Percentiles rank a stretch among this genome's conserved stretches.
phyloP scores from a whole-genome alignment of 31 red algal genomes.

The Endocladia muricata region DNA sequence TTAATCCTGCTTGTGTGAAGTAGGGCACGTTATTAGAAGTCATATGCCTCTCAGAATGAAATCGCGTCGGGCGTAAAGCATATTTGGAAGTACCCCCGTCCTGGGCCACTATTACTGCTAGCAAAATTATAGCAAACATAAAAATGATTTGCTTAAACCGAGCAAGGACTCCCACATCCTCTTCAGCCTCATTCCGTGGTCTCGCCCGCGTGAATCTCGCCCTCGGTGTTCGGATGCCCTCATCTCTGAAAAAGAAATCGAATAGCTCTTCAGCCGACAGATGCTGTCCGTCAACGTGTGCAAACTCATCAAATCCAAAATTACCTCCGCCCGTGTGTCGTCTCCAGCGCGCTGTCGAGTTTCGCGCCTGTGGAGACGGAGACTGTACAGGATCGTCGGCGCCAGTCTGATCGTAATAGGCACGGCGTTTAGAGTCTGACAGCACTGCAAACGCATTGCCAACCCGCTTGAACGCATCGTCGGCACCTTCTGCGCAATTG shows the following conservation, averaged over 20 bases:
- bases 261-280: conserved; percentile 23
- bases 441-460: conserved; percentile 60
- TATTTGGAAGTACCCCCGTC: neutral
- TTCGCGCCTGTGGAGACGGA: neutral
- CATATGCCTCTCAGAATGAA: neutral
- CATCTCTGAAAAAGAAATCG: conserved; percentile 18
- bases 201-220: too few relatives aligned
- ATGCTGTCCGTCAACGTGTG: neutral
- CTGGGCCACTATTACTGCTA: neutral
- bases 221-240: neutral
- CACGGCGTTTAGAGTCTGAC: conserved; percentile 35
- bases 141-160: neutral
- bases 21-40: neutral
- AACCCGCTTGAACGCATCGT: conserved; percentile 70
- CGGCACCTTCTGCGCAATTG: conserved; percentile 47
- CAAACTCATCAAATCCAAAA: neutral
- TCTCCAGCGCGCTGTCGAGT: neutral
- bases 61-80: neutral
- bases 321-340: neutral
- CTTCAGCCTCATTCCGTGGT: neutral
- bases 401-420: conserved; percentile 54
- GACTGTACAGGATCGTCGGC: neutral
- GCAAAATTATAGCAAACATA: conserved; percentile 2
- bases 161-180: neutral
- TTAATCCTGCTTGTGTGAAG: neutral